Percentiles rank a stretch among this genome's conserved stretches.
phyloP scores from a whole-genome alignment of 1,284 basidiomycete species.

The Cryptococcus sp. region DNA sequence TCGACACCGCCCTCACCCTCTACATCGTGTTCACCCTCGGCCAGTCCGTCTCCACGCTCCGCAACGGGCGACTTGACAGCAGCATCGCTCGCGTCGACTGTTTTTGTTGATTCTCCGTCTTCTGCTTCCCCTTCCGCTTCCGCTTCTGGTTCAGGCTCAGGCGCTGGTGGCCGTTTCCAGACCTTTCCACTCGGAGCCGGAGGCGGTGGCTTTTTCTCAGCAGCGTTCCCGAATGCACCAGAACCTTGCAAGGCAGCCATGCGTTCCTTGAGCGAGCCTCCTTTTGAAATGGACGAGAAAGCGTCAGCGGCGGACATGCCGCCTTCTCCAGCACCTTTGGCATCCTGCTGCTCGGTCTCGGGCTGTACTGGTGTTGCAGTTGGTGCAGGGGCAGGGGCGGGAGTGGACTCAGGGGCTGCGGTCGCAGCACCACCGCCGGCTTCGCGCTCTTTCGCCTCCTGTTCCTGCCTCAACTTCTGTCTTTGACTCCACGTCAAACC shows the following conservation, averaged over 20 bases:
- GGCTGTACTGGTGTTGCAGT: slow-evolving; percentile 9
- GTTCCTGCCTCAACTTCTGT: slow-evolving; percentile 50
- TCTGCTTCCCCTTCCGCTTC: slow-evolving; percentile 43
- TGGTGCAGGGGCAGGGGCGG: slow-evolving; percentile 24
- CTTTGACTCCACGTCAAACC: slow-evolving; percentile 57
- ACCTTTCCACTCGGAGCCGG: slow-evolving; percentile 66
- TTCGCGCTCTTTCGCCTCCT: slow-evolving; percentile 48
- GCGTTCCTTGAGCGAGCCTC: slow-evolving; percentile 77
- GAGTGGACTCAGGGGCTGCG: slow-evolving; percentile 8
- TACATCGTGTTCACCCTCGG: slow-evolving; percentile 33
- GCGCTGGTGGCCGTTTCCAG: slow-evolving; percentile 65
- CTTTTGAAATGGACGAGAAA: slow-evolving; percentile 67
- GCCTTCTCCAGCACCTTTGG: slow-evolving; percentile 25
- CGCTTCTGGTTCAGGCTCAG: slow-evolving; percentile 51
- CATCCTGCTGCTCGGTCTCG: slow-evolving; percentile 2
- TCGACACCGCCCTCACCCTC: slow-evolving; percentile 41
- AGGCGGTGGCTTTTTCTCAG: slow-evolving; percentile 56
- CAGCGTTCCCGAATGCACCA: slow-evolving; percentile 65
- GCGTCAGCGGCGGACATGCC: slow-evolving; percentile 80
- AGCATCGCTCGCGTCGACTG: not conserved
- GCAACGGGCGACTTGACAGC: slow-evolving; percentile 29
- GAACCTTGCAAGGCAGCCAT: slow-evolving; percentile 84
- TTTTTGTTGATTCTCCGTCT: slow-evolving; percentile 44
- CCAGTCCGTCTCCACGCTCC: slow-evolving; percentile 33
- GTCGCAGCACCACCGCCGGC: slow-evolving; percentile 36